Conservation (phyloP, 306 rosid species). For the Sicyos edulis region DNA sequence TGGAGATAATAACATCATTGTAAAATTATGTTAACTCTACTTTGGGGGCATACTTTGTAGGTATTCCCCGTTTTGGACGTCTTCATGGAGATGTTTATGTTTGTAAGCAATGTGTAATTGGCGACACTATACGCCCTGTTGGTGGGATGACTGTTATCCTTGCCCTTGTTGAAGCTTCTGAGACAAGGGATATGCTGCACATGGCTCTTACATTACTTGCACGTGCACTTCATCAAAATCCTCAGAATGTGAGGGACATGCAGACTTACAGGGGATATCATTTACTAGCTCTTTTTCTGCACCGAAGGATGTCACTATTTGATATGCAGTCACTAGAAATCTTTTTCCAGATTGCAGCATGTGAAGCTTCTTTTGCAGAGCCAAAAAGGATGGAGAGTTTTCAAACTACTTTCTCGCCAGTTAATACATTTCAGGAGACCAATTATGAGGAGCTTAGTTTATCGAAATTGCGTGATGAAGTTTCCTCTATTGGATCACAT, state of each 20-base stretch:
- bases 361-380: slow-evolving; percentile 98
- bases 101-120: slow-evolving; percentile 83
- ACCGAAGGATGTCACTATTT: slow-evolving; percentile 77
- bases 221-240: slow-evolving; percentile 86
- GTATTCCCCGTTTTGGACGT: slow-evolving; percentile 99
- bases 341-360: slow-evolving; percentile 95
- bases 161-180: slow-evolving; percentile 91
- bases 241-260: slow-evolving; percentile 90
- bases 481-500: slow-evolving; percentile 82
- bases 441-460: slow-evolving; percentile 66
- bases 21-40: slow-evolving; percentile 15
- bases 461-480: slow-evolving; percentile 78
- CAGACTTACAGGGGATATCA: slow-evolving; percentile 93
- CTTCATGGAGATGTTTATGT: slow-evolving; percentile 77
- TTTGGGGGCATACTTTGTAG: slow-evolving; percentile 35
- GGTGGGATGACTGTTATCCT: slow-evolving; percentile 94
- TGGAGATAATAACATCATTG: not conserved
- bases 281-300: slow-evolving; percentile 88
- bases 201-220: slow-evolving; percentile 90
- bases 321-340: slow-evolving; percentile 97
- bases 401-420: slow-evolving; percentile 50
- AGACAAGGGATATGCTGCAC: slow-evolving; percentile 92
- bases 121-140: slow-evolving; percentile 71
- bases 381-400: slow-evolving; percentile 67
- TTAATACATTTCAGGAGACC: slow-evolving; percentile 50